Base-by-base conservation (phyloP, 495 filamentous ascomycete genomes). In the Friedmanniomyces endolithicus region DNA sequence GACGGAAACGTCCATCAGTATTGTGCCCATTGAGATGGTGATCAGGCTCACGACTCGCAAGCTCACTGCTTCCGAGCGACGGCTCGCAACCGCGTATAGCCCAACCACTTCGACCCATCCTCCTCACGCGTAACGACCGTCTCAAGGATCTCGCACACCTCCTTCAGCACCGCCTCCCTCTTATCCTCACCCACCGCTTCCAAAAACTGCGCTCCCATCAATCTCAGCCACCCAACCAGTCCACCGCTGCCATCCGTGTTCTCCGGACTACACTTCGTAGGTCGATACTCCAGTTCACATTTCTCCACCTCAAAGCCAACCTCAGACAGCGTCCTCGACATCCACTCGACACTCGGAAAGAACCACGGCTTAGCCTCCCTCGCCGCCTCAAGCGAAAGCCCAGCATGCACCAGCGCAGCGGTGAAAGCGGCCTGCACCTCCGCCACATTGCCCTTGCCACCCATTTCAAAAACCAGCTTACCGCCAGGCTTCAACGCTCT, bases 41-140 rank as follows among this genome's bases (percentile, higher is more conserved):
- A 31, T 31, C 27, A 31, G 9, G 27, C 3, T 31, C 27, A 4
- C 27, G 4, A 31, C 4, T 31, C 27, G 4, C 4, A 31, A 20
- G 23, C 6, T 57, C 34, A 62, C 44, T 44, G 35, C 68, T 75
- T 84, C 62, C 69, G 73, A 24, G 79, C 84, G 46, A 85, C 51
- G 12, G 75, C 82, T 62, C 84, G 78, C 68, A 88, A 70, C 59
- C 85, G 71, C n/a, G 85, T 75, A 75, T 88, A 88, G n/a, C 76
- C 78, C 51, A 87, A 61, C 70, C 75, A 80, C 61, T 77, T 72
- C 53, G 74, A 77, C 6, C 80, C 83, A 60, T 78, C 78, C 66
- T 78, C 70, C 52, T 72, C 65, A 64, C 76, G 61, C 12, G 65
- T 74, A 0, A 74, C 59, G 19, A 82, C 74, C 1, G 64, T 67